Base-by-base conservation (phyloP, 495 filamentous ascomycete species). In the Podospora pseudopauciseta region DNA sequence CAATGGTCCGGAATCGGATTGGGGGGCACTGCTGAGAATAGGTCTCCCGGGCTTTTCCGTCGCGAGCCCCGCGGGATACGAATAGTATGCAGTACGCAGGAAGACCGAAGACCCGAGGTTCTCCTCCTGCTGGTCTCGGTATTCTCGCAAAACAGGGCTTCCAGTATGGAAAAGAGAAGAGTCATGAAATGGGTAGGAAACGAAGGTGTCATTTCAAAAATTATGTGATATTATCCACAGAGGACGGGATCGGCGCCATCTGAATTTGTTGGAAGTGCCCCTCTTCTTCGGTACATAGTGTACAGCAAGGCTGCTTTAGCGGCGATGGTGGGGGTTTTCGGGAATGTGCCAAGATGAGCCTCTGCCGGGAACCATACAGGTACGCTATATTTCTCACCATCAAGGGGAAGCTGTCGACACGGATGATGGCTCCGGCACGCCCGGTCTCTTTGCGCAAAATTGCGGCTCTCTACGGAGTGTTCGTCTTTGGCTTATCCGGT, bases 1-100 rank as follows among this genome's bases (percentile, higher is more conserved):
- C 55, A 65, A 65, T 65, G 63, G 49, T 55, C 44, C 63, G 55
- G 23, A 58, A 58, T 58, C n/a, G 55, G 55, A 26, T 20, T 58
- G 55, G 23, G 55, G 23, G 39, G 13, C 39, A 16, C 39, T 49
- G 39, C 39, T 49, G 39, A 49, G 4, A 49, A 49, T 23, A 23
- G 11, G 39, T 18, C 39, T 49, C 39, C 39, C 39, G 39, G 39
- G 39, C 13, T 49, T 49, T 49, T 49, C 39, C 39, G 39, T 16
- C 2, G 39, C 15, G 39, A 49, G 9, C 39, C 39, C 39, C 39
- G 30, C 15, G 39, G 39, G 39, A 49, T 49, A 49, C 39, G 4
- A 5, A 32, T 32, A 23, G 30, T 32, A 7, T 7, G 30, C 4
- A 32, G 4, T 5, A 32, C 0, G 30, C 7, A 49, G 39, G 39